A percentile compares a stretch with the other conserved stretches of the same genome.
These are phyloP conservation scores for Acer negundo DNA, from an alignment of 345 rosid genomes.

Conservation along the genomic window DNA sequence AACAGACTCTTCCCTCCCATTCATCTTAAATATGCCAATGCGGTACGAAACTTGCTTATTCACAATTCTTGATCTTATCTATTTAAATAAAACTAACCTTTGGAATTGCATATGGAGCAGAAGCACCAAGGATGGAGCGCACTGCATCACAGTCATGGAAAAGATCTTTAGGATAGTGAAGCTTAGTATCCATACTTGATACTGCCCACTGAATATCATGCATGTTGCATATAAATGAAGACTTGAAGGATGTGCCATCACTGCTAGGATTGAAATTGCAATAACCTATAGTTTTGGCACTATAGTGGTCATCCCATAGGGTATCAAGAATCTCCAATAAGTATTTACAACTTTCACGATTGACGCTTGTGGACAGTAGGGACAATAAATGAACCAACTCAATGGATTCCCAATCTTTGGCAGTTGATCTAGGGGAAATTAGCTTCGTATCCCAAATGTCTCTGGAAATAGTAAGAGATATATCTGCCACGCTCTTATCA, in stretches of 20 bases:
- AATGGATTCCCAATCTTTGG: conserved; percentile 84
- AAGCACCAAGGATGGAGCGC: conserved; percentile 66
- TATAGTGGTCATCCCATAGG: conserved; percentile 72
- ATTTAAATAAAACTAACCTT: conserved; percentile 58
- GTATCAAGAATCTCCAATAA: conserved; percentile 73
- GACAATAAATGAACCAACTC: conserved; percentile 65
- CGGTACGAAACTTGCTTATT: not conserved
- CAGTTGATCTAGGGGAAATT: conserved; percentile 40
- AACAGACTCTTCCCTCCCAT: not conserved
- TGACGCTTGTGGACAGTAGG: conserved; percentile 40
- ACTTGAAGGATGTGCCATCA: conserved; percentile 46
- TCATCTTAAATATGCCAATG: not conserved
- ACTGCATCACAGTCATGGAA: conserved; percentile 84
- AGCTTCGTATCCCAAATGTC: conserved; percentile 34
- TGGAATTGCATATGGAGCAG: conserved; percentile 84
- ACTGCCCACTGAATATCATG: conserved; percentile 67
- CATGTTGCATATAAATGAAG: conserved; percentile 70
- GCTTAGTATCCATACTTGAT: conserved; percentile 67
- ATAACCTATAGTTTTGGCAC: conserved; percentile 53
- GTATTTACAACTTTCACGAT: conserved; percentile 53
- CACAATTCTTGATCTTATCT: not conserved
- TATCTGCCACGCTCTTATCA: conserved; percentile 57
- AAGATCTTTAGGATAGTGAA: conserved; percentile 71
- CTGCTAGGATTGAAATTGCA: conserved; percentile 31
- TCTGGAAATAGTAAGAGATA: conserved; percentile 32